Evolutionary conservation across 116 monocot genomes (phyloP), one percentile per base, ranked within the genome.

Genomic region (Phalaenopsis hybrid): DNA sequence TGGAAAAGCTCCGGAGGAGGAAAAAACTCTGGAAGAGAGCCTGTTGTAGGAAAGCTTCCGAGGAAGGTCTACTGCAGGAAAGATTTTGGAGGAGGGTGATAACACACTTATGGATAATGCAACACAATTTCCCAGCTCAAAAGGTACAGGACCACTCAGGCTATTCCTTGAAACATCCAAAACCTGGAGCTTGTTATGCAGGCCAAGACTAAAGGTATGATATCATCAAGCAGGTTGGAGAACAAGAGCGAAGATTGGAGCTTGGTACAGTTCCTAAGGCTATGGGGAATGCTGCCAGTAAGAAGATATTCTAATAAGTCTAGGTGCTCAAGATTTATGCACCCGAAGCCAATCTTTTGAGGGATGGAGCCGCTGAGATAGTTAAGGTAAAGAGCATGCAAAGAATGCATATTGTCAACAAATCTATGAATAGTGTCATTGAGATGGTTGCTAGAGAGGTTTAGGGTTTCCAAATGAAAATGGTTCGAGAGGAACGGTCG

Each of bases 151-250:
- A 16, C 97, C 90, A 74, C 93, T 93, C 73, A 97, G 79, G 73
- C 89, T 87, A 80, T 97, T 97, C 83, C 89, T 88, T 23, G 94
- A 94, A 15, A 97, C 83, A 83, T 97, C 92, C 70, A 94, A 85
- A 73, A 88, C 89, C 51, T 79, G 84, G 44, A 97, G 89, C 33
- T 88, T 91, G 44, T 12, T 52, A 76, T 94, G 81, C 49, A 61
- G 41, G 4, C 96, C 94, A 13, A 96, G 77, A 88, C 90, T 8
- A 81, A 21, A 12, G 96, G 96, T 55, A 97, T 81, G 8, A 80
- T 75, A 69, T 86, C 90, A n/a, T 89, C 89, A 46, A 97, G 75
- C 15, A 81, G 70, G 81, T 97, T 97, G 16, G 87, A 92, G 68
- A 78, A 92, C 61, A 97, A 70, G 23, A 87, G n/a, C 57, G 94